Base-by-base conservation (phyloP, 1,284 basidiomycete genomes). In the Microbotryum violaceum region DNA sequence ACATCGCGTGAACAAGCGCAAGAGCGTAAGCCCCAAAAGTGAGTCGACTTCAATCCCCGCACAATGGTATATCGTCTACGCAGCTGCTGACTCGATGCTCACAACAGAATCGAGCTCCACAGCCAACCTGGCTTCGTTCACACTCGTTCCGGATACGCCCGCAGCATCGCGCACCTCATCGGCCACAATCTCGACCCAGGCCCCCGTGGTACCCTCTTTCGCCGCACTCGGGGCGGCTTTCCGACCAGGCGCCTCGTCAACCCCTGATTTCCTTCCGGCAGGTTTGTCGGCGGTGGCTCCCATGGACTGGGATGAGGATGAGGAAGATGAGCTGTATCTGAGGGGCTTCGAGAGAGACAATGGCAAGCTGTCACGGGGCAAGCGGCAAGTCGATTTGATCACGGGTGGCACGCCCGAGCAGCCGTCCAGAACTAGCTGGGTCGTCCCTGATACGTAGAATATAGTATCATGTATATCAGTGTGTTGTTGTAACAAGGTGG, bases 141-240 rank as follows among this genome's bases (percentile, higher is more conserved):
- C 60, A 6, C 60, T 68, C 54, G 62, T 66, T 18, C 64, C 64
- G 29, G 62, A 66, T 47, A 68, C 67, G 0, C 67, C 67, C 3
- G 58, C 56, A 7, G 44, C 54, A 47, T 46, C 46, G 10, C 21
- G n/a, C 8, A 57, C 56, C 31, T 7, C 18, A 0, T 20, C 57
- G 1, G 37, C 53, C 27, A 4, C 46, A 6, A 47, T 56, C 6
- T 48, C 60, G 46, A 60, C 64, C 1, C 62, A 62, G 48, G 54
- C 62, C 0, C 14, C 56, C 9, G 58, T 65, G 1, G 47, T 62
- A 6, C 64, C 67, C 2, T 68, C 67, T 1, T 64, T 68, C 54
- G 67, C 67, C 12, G 64, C 64, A 0, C 67, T 68, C 51, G 67
- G 67, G 16, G 64, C 64, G 4, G 67, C 67, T 1, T 64, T 68